Evolutionary conservation across 208 protist genomes (phyloP).

Genomic region (Trypanosoma melophagium): DNA sequence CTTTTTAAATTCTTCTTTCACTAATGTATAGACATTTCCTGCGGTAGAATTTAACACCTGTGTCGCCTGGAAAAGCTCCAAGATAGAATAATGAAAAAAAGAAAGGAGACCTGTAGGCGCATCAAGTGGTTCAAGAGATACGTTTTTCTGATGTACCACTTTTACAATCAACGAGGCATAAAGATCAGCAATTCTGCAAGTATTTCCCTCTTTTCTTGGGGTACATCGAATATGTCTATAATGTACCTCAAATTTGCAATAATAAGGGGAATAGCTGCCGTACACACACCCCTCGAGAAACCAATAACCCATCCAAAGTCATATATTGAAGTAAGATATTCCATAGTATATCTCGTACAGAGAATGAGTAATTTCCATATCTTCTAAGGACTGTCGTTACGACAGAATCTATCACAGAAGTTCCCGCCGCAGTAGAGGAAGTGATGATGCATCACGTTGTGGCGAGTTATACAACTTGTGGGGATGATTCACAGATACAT

Average conservation of each 20-base stretch:
- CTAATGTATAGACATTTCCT: neutral
- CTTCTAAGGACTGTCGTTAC: neutral
- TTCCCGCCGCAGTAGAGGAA: neutral
- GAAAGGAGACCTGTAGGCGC: constrained; percentile 7
- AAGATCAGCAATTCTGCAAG: neutral
- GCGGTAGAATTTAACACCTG: neutral
- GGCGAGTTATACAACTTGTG: too few relatives aligned
- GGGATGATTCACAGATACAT: too few relatives aligned
- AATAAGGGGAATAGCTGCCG: constrained; percentile 14
- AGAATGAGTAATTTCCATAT: neutral
- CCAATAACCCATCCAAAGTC: constrained; percentile 12
- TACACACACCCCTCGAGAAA: constrained; percentile 3
- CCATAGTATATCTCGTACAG: constrained; percentile 7
- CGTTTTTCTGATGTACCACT: neutral
- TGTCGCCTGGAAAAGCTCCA: constrained; percentile 3
- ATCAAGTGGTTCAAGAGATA: neutral
- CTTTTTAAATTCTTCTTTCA: neutral
- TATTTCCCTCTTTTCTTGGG: constrained; percentile 1
- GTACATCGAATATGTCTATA: constrained; percentile 20
- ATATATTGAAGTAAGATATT: constrained; percentile 12
- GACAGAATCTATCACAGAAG: neutral
- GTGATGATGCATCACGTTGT: too few relatives aligned
- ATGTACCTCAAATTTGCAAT: constrained; percentile 18
- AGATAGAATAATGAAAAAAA: constrained; percentile 9
- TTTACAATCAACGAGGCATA: constrained; percentile 15